These are phyloP conservation scores for Blastobotrys americana DNA, from an alignment of 805 yeast genomes.

Conservation along the genomic window DNA sequence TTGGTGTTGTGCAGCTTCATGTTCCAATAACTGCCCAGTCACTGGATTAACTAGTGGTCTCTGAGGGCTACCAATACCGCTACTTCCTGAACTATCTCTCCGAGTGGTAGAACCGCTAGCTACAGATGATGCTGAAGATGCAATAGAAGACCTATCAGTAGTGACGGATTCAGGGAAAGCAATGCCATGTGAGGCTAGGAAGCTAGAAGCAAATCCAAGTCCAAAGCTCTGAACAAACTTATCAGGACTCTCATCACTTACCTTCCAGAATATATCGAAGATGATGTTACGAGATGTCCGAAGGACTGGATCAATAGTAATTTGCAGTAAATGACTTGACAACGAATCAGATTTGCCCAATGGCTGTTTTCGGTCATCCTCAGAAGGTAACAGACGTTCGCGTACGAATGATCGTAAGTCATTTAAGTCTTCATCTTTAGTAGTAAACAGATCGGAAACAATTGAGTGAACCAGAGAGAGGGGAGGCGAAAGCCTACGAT, in stretches of 20 bases:
- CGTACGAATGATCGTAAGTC: neutral
- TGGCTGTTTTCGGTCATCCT: constrained; percentile 20
- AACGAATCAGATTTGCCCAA: constrained; percentile 20
- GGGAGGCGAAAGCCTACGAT: constrained; percentile 9
- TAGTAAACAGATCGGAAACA: constrained; percentile 6
- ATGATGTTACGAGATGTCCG: constrained; percentile 16
- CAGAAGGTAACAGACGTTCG: constrained; percentile 13
- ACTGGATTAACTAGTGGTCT: constrained; percentile 19
- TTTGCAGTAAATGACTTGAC: constrained; percentile 18
- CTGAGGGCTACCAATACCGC: neutral
- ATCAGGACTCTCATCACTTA: constrained; percentile 17
- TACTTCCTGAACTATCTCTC: neutral
- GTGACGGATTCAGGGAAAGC: constrained; percentile 13
- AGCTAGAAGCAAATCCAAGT: constrained; percentile 26
- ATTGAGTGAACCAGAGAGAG: constrained; percentile 10
- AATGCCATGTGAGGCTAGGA: constrained; percentile 17
- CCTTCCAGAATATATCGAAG: constrained; percentile 21
- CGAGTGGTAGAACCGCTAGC: neutral
- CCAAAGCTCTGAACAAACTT: constrained; percentile 24
- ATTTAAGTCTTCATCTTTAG: neutral
- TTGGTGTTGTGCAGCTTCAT: constrained; percentile 1
- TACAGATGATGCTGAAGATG: neutral
- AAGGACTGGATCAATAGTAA: constrained; percentile 16
- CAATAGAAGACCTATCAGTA: constrained; percentile 9
- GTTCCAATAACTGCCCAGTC: constrained; percentile 23